Evolutionary conservation across 495 filamentous ascomycete genomes (phyloP).

Genomic region (Xylaria nigripes): DNA sequence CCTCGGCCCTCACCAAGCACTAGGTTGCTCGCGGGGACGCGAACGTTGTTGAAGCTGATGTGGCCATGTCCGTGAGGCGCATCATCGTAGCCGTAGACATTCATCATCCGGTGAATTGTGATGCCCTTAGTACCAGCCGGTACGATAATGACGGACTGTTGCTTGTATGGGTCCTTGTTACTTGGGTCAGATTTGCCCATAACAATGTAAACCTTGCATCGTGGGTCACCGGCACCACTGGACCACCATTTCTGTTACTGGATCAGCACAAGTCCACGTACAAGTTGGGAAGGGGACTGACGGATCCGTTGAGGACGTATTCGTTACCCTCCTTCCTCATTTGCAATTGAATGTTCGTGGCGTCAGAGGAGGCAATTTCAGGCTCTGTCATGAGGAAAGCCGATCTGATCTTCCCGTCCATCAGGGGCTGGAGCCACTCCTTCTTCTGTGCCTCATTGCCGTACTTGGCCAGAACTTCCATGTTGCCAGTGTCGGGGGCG

Average conservation of each 20-base stretch:
- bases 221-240: conserved; percentile 81
- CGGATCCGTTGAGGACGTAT: conserved; percentile 78
- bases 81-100: conserved; percentile 90
- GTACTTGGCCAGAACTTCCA: conserved; percentile 93
- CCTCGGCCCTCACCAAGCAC: conserved; percentile 84
- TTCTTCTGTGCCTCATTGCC: conserved; percentile 84
- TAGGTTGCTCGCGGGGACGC: conserved; percentile 67
- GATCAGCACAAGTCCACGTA: background rate
- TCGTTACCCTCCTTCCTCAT: conserved; percentile 74
- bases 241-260: conserved; percentile 84
- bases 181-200: conserved; percentile 77
- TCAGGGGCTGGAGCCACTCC: conserved; percentile 72
- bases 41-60: conserved; percentile 77
- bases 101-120: conserved; percentile 75
- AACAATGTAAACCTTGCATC: conserved; percentile 83
- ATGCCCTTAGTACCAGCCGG: conserved; percentile 67
- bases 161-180: conserved; percentile 67
- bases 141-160: conserved; percentile 85
- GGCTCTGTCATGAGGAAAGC: conserved; percentile 95
- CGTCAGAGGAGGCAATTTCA: conserved; percentile 75
- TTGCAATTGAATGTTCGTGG: conserved; percentile 75
- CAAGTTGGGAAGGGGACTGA: conserved; percentile 29
- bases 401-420: conserved; percentile 79
- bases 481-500: conserved; percentile 89
- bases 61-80: conserved; percentile 91